A percentile compares a stretch with the other conserved stretches of the same genome.
Conservation (phyloP, 2,329 filamentous ascomycete genomes). For the Cercospora nicotianae region DNA sequence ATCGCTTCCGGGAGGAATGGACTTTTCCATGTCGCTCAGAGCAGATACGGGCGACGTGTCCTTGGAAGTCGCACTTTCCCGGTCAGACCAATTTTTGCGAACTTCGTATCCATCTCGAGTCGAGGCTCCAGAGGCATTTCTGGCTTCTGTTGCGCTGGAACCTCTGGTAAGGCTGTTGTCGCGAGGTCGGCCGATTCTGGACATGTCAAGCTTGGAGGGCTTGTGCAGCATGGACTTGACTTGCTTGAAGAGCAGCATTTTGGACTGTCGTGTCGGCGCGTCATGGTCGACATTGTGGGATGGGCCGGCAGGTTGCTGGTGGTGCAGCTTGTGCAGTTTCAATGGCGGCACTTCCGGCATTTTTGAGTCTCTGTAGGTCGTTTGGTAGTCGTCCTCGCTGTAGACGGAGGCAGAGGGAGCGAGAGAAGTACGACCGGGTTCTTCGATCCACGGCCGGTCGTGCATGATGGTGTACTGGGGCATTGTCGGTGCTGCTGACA, state of each 20-base stretch:
- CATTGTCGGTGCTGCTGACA: constrained; percentile 22
- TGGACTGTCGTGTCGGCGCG: constrained; percentile 29
- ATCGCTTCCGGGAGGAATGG: constrained; percentile 17
- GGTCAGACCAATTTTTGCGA: constrained; percentile 10
- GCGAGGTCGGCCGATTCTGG: constrained; percentile 27
- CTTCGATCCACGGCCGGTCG: constrained; percentile 31
- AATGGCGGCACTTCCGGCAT: constrained; percentile 29
- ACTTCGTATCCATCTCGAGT: constrained; percentile 16
- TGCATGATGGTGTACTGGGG: constrained; percentile 41
- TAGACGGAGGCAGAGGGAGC: constrained; percentile 38
- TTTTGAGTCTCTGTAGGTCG: constrained; percentile 19
- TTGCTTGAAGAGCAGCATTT: constrained; percentile 38
- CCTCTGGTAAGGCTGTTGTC: constrained; percentile 15
- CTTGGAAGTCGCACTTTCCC: constrained; percentile 2
- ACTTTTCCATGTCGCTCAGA: constrained; percentile 25
- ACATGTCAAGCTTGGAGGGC: constrained; percentile 24
- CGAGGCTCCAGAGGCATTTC: constrained; percentile 13
- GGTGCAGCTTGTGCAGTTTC: constrained; percentile 25
- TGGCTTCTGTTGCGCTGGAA: not conserved
- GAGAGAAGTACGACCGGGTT: constrained; percentile 32
- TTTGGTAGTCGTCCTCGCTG: constrained; percentile 39
- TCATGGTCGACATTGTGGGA: constrained; percentile 27
- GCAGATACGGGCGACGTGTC: constrained; percentile 16
- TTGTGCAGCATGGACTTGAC: constrained; percentile 38
- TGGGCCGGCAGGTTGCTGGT: constrained; percentile 16